A percentile compares a stretch with the other conserved stretches of the same genome.
Evolutionary conservation across 2,329 filamentous ascomycete species (phyloP).

Genomic region (Westerdykella ornata): DNA sequence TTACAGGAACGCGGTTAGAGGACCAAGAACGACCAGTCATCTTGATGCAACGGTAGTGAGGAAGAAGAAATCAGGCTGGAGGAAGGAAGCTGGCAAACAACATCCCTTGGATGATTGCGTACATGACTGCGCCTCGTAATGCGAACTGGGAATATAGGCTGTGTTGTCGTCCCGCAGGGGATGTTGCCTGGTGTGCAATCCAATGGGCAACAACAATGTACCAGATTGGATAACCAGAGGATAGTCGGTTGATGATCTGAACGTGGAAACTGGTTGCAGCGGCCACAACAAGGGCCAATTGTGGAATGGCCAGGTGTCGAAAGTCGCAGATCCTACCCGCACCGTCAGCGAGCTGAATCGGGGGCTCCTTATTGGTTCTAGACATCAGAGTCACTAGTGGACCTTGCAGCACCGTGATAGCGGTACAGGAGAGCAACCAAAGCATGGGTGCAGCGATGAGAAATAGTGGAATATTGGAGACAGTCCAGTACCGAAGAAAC

Average conservation of each 20-base stretch:
- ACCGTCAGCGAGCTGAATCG: slow-evolving; percentile 1
- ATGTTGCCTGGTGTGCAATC: slow-evolving; percentile 9
- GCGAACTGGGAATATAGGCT: slow-evolving; percentile 10
- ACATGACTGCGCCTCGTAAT: slow-evolving; percentile 60
- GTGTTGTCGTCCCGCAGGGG: background rate
- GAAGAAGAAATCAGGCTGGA: slow-evolving; percentile 60
- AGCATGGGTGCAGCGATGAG: slow-evolving; percentile 74
- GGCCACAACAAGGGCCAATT: slow-evolving; percentile 63
- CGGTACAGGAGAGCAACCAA: slow-evolving; percentile 57
- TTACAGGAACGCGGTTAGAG: too few relatives aligned
- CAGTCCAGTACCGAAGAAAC: slow-evolving; percentile 83
- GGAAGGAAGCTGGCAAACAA: slow-evolving; percentile 88
- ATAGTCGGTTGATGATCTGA: slow-evolving; percentile 85
- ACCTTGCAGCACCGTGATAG: slow-evolving; percentile 37
- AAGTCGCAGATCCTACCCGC: slow-evolving; percentile 8
- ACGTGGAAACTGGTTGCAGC: slow-evolving; percentile 81
- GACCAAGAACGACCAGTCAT: too few relatives aligned
- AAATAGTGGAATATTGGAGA: slow-evolving; percentile 81
- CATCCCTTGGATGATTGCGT: slow-evolving; percentile 73
- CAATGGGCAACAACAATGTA: slow-evolving; percentile 66
- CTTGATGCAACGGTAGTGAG: too few relatives aligned
- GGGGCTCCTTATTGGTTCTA: slow-evolving; percentile 10
- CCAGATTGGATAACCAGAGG: slow-evolving; percentile 84
- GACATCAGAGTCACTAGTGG: slow-evolving; percentile 35
- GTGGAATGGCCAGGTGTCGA: slow-evolving; percentile 52